Conservation (phyloP, 1,139 yeast species). For the Magnusiomyces ingens region DNA sequence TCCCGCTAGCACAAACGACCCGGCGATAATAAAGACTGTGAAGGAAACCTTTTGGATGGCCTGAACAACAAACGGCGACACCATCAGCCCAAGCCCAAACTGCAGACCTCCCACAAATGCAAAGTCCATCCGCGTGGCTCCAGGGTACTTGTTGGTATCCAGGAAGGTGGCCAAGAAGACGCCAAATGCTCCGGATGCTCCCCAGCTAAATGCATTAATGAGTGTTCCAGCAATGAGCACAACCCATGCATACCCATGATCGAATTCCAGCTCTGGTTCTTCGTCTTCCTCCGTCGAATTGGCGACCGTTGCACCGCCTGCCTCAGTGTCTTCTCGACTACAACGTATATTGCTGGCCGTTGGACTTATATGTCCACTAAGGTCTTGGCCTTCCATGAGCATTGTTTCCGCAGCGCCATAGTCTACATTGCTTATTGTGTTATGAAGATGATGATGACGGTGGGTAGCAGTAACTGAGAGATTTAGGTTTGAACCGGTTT, state of each 20-base stretch:
- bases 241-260: slow-evolving; percentile 69
- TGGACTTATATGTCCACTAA: background rate
- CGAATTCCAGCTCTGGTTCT: slow-evolving; percentile 25
- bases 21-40: slow-evolving; percentile 40
- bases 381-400: background rate
- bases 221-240: slow-evolving; percentile 49
- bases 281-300: background rate
- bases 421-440: too few relatives aligned
- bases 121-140: slow-evolving; percentile 52
- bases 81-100: slow-evolving; percentile 49
- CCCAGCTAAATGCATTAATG: slow-evolving; percentile 63
- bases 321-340: background rate
- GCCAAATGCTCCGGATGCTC: slow-evolving; percentile 63
- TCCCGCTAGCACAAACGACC: slow-evolving; percentile 45
- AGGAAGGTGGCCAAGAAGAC: slow-evolving; percentile 57
- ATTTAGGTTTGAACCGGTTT: too few relatives aligned
- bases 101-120: slow-evolving; percentile 67
- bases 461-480: too few relatives aligned
- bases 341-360: background rate
- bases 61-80: slow-evolving; percentile 48
- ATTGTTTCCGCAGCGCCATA: background rate
- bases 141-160: slow-evolving; percentile 43
- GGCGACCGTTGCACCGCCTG: background rate
- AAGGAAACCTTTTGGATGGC: slow-evolving; percentile 36
- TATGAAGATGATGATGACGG: too few relatives aligned